phyloP scores from a whole-genome alignment of 2,329 filamentous ascomycete genomes.

The Cylindrodendrum hubeiense region DNA sequence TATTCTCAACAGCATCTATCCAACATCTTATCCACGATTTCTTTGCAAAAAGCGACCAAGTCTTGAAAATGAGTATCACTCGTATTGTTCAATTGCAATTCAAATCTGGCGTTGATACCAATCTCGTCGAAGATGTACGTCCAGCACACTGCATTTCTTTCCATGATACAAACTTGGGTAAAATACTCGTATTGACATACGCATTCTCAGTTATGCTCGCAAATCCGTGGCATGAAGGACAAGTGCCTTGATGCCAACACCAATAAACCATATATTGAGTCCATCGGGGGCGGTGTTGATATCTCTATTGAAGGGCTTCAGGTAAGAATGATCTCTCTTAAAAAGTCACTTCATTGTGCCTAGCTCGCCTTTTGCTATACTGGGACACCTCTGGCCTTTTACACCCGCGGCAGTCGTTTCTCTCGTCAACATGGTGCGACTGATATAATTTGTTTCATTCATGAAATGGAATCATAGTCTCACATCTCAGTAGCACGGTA shows the following conservation, averaged over 20 bases:
- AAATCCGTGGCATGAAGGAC: neutral
- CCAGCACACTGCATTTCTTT: neutral
- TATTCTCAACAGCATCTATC: neutral
- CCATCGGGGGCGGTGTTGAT: conserved; percentile 2
- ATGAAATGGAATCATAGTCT: neutral
- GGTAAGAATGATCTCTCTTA: neutral
- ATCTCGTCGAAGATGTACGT: neutral
- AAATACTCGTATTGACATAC: neutral
- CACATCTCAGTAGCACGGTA: neutral
- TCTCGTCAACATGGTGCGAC: neutral
- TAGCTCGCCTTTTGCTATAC: too few relatives aligned
- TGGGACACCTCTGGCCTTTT: too few relatives aligned
- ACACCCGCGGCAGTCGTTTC: neutral
- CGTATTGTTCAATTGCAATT: conserved; percentile 4
- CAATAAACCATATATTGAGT: conserved; percentile 1
- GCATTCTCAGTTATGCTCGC: neutral
- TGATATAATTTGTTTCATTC: neutral
- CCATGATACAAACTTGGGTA: neutral
- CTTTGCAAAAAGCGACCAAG: neutral
- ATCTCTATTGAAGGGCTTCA: conserved; percentile 7
- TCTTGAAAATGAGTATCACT: conserved; percentile 4
- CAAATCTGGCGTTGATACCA: neutral
- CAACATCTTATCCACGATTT: neutral
- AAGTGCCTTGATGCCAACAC: neutral
- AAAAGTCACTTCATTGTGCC: too few relatives aligned